Evolutionary conservation across 2,329 filamentous ascomycete genomes (phyloP), one percentile per base, ranked within the genome.

Genomic region (Fusarium dlaminii): DNA sequence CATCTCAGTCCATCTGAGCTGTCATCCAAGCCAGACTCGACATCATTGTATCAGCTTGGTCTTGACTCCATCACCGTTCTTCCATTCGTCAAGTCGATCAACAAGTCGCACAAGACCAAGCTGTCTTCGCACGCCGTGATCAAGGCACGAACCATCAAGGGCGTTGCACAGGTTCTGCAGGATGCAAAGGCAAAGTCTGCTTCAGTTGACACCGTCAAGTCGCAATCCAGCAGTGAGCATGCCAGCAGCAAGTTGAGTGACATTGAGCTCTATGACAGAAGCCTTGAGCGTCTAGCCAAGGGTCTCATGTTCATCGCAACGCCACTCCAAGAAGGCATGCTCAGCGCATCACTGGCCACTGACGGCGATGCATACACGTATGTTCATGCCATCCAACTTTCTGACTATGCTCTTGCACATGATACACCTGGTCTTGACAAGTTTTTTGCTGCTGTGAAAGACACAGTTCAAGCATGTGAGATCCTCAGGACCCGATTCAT

Each of bases 311-410:
- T 72, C 13, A 10, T 73, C 2, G 64, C 69, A 9, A 72, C 70
- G 1, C 70, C 70, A 0, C 64, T 72, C 0, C 70, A 72, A 30
- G 70, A 73, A 13, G 64, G 70, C 6, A 72, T 72, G 70, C 58
- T 72, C 2, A 72, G 70, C 8, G 70, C 70, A 14, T 73, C 69
- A 1, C 7, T 72, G 1, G 49, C 70, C n/a, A 60, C 61, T 5
- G 54, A 32, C 3, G 29, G 51, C 12, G 37, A 73, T 10, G 70
- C 70, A 15, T 72, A 72, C 36, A 66, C 69, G 0, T 73, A 73
- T 13, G 8, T 32, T 1, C 70, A 72, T 27, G 42, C 64, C 10
- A 57, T 72, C 2, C 70, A 72, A 18, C 9, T 72, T 0, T 73
- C 70, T 6, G 24, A 60, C 1, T 3, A 42, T 18, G 69, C 69